phyloP scores from a whole-genome alignment of 2,329 filamentous ascomycete species.

The Parascedosporium putredinis region DNA sequence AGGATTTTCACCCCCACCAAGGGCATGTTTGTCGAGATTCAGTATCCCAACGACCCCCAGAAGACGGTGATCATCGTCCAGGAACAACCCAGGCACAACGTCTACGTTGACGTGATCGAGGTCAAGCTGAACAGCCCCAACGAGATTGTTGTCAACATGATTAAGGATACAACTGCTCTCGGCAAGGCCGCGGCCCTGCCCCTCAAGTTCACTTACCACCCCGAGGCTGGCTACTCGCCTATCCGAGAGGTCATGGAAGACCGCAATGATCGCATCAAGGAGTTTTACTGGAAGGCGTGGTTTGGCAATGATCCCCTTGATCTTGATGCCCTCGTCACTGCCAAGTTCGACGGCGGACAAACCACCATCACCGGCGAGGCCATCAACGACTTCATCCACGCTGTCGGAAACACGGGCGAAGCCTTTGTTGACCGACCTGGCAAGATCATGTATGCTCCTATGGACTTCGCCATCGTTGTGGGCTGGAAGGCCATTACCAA shows the following conservation, averaged over 20 bases:
- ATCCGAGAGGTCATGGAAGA: constrained; percentile 93
- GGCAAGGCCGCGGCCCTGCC: constrained; percentile 73
- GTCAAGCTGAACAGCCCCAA: constrained; percentile 65
- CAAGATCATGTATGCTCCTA: constrained; percentile 88
- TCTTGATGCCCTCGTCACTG: constrained; percentile 74
- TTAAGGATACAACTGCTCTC: constrained; percentile 84
- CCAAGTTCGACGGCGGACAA: constrained; percentile 81
- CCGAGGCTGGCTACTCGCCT: constrained; percentile 92
- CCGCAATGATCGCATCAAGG: constrained; percentile 96
- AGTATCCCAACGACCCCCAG: constrained; percentile 66
- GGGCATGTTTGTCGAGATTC: constrained; percentile 83
- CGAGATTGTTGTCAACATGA: constrained; percentile 79
- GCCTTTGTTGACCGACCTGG: constrained; percentile 93
- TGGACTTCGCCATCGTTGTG: constrained; percentile 98
- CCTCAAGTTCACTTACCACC: constrained; percentile 85
- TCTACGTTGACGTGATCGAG: constrained; percentile 81
- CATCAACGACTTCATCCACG: constrained; percentile 98
- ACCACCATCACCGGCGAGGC: constrained; percentile 80
- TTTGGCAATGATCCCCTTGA: constrained; percentile 80
- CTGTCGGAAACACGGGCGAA: constrained; percentile 94
- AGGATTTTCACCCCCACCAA: constrained; percentile 79
- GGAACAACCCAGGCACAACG: constrained; percentile 77
- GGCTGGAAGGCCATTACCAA: constrained; percentile 99
- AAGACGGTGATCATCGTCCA: constrained; percentile 80
- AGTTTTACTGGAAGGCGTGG: constrained; percentile 98